These are phyloP conservation scores for Phyllosticta citrichinensis DNA, from an alignment of 2,329 filamentous ascomycete genomes.

Conservation along the genomic window DNA sequence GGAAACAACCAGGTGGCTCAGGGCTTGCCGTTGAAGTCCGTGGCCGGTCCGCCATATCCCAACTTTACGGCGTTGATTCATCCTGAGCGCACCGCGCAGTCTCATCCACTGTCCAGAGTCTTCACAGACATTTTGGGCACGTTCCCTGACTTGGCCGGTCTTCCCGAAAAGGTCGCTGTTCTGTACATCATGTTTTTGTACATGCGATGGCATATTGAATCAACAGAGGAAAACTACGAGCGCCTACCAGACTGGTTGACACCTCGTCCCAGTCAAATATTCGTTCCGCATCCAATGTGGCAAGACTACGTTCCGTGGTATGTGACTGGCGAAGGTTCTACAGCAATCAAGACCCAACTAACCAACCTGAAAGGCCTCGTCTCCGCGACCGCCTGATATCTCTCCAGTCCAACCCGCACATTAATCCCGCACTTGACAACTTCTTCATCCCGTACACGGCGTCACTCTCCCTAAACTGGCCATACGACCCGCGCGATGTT, in stretches of 20 bases:
- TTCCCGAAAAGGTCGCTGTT: constrained; percentile 74
- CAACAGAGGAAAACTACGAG: constrained; percentile 69
- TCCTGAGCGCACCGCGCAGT: constrained; percentile 49
- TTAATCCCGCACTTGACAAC: constrained; percentile 54
- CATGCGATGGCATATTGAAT: constrained; percentile 73
- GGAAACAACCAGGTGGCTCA: constrained; percentile 56
- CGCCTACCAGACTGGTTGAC: constrained; percentile 63
- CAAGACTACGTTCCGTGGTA: constrained; percentile 69
- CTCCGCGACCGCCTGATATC: constrained; percentile 54
- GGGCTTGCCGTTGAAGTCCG: constrained; percentile 52
- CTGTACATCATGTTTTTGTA: constrained; percentile 80
- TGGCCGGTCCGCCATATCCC: constrained; percentile 69
- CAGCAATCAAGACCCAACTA: not conserved
- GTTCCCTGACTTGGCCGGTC: constrained; percentile 68
- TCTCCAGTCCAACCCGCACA: constrained; percentile 15
- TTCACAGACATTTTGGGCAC: constrained; percentile 76
- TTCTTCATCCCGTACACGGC: constrained; percentile 77
- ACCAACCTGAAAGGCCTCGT: constrained; percentile 38
- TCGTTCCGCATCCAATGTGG: constrained; percentile 65
- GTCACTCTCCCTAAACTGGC: constrained; percentile 73
- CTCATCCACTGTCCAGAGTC: constrained; percentile 72
- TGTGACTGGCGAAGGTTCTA: constrained; percentile 8
- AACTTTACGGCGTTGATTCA: constrained; percentile 71
- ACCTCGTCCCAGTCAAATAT: constrained; percentile 57
- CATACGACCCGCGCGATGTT: constrained; percentile 63